Base-by-base conservation (phyloP, 2,329 filamentous ascomycete genomes). In the Cladophialophora exuberans region DNA sequence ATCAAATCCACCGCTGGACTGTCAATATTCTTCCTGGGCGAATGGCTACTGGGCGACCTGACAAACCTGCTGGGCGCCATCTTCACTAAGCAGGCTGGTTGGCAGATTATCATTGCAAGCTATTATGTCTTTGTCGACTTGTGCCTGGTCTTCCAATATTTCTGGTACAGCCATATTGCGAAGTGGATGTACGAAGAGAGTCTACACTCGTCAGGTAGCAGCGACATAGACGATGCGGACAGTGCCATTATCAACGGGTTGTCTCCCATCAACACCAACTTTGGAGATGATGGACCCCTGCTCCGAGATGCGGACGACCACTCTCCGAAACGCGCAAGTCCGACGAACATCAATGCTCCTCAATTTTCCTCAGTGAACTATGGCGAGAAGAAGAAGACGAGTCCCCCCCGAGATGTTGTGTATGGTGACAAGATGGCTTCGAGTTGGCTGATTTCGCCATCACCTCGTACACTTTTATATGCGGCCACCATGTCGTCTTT, bases 51-150 rank as follows among this genome's bases (percentile, higher is more conserved):
- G 26, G 85, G 85, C 41, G 85, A 88, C 68, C 62, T 82, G 49
- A 79, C 81, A 42, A 88, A 88, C 54, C 70, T 87, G 17, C 64
- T 86, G 3, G 85, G 85, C 6, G 84, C 82, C 2, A 59, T 87
- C 9, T 80, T 86, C 64, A 85, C 84, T 5, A 73, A 79, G 18
- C 85, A 88, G 66, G 85, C 85, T 17, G 75, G 75, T 44, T 88
- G 85, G 82, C 85, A 88, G 72, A 77, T 87, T 35, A 78, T 85
- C 6, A 77, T 87, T 44, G 85, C 84, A 1, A 73, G 70, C 18
- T 88, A 88, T 70, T 88, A 88, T 66, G 83, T 86, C 45, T 79
- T 80, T 22, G 85, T 88, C 2, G 85, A 88, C 67, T 70, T 84
- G 25, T 77, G 80, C 30, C 72, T 88, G 23, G 82, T 85, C 6